phyloP scores from a whole-genome alignment of 305 asterid species.

The Fraxinus angustifolia region DNA sequence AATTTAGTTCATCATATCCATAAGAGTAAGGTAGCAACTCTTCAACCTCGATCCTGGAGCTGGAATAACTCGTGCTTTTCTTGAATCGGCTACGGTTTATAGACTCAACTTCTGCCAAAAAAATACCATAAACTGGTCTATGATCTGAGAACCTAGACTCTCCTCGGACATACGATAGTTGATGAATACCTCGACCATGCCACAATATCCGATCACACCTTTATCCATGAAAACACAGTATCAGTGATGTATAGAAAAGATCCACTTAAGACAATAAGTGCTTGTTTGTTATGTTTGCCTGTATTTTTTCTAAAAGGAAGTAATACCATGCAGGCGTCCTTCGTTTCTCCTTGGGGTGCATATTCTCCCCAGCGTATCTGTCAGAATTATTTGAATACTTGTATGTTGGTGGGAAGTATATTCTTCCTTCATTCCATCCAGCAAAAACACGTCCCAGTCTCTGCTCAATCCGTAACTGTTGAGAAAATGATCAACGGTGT shows the following conservation, averaged over 20 bases:
- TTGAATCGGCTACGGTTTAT: conserved; percentile 51
- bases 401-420: conserved; percentile 94
- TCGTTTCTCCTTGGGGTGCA: conserved; percentile 83
- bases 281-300: not conserved
- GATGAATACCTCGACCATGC: conserved; percentile 84
- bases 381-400: conserved; percentile 88
- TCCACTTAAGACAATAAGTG: not conserved
- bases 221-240: conserved; percentile 21
- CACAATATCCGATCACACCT: conserved; percentile 99
- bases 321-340: conserved; percentile 92
- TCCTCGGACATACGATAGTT: conserved; percentile 89
- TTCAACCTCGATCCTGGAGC: conserved; percentile 85
- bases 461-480: conserved; percentile 91
- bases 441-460: conserved; percentile 67
- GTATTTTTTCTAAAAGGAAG: conserved; percentile 1
- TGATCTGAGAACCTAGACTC: conserved; percentile 96
- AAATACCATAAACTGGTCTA: conserved; percentile 75
- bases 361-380: conserved; percentile 80
- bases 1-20: conserved; percentile 40
- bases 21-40: conserved; percentile 66
- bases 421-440: conserved; percentile 91
- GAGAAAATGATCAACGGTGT: conserved; percentile 4
- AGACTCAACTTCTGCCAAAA: conserved; percentile 88
- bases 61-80: conserved; percentile 63
- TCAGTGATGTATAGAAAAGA: not conserved